phyloP scores from a whole-genome alignment of 768 basidiomycete species.

The Amanita pallidorosea region DNA sequence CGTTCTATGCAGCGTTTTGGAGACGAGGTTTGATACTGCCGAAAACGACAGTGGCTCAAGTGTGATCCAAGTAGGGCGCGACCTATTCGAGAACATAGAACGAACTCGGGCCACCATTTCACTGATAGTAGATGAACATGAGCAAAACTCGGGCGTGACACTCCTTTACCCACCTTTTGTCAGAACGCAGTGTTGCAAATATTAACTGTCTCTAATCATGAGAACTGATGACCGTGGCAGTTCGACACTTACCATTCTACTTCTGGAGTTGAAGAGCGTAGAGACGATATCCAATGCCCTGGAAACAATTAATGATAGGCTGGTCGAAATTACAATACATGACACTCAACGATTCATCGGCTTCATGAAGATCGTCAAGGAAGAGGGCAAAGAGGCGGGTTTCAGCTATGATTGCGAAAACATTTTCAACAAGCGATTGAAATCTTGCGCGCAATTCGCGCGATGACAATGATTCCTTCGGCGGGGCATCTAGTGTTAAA shows the following conservation, averaged over 20 bases:
- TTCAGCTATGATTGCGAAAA: constrained; percentile 59
- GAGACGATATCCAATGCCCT: constrained; percentile 60
- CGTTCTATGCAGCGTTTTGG: constrained; percentile 49
- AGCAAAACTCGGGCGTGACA: neutral
- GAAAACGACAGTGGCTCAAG: constrained; percentile 48
- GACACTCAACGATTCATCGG: constrained; percentile 48
- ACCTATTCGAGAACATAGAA: constrained; percentile 45
- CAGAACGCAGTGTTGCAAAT: constrained; percentile 51
- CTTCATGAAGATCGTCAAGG: constrained; percentile 66
- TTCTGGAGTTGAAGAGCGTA: constrained; percentile 52
- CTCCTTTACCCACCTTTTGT: constrained; percentile 31
- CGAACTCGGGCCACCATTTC: constrained; percentile 40
- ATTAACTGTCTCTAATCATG: constrained; percentile 33
- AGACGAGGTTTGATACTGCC: constrained; percentile 48
- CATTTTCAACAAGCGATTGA: constrained; percentile 58
- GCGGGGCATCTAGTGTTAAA: constrained; percentile 35
- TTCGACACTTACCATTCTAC: constrained; percentile 40
- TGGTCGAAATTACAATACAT: neutral
- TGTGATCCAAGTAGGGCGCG: constrained; percentile 56
- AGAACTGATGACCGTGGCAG: neutral
- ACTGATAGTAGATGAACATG: constrained; percentile 13
- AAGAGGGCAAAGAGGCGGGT: constrained; percentile 62
- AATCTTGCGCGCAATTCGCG: constrained; percentile 59
- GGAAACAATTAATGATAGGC: neutral
- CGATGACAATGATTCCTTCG: constrained; percentile 42